Conservation (phyloP, 352 stramenopile species). For the Phytophthora rubi region DNA sequence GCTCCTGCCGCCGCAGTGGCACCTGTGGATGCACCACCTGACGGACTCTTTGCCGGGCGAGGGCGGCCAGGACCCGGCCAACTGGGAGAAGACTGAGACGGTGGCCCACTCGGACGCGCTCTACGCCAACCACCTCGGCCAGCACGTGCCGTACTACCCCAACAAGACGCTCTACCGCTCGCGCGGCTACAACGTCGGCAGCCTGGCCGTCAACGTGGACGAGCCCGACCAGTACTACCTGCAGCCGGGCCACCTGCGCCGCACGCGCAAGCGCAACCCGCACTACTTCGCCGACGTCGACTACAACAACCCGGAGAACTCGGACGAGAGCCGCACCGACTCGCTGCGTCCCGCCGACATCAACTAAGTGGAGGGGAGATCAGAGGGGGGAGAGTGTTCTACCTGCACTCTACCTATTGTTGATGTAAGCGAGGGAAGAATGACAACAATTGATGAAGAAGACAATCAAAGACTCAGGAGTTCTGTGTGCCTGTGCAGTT, state of each 20-base stretch:
- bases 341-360: conserved; percentile 64
- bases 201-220: conserved; percentile 58
- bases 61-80: conserved; percentile 65
- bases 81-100: conserved; percentile 75
- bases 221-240: conserved; percentile 88
- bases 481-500: neutral
- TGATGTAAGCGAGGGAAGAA: neutral
- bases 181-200: conserved; percentile 82
- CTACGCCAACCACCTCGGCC: conserved; percentile 72
- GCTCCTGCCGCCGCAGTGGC: conserved; percentile 83
- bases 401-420: neutral
- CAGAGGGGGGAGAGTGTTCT: neutral
- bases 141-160: conserved; percentile 70
- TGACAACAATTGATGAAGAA: neutral
- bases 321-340: conserved; percentile 47
- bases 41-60: conserved; percentile 74
- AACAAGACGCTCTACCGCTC: conserved; percentile 82
- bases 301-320: conserved; percentile 81
- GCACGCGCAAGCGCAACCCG: conserved; percentile 64
- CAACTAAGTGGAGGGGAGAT: conserved; percentile 48
- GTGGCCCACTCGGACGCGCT: conserved; percentile 65
- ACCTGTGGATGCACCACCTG: conserved; percentile 86
- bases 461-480: neutral
- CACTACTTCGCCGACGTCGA: conserved; percentile 79
- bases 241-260: conserved; percentile 76